Percentiles rank a stretch among this genome's conserved stretches.
phyloP scores from a whole-genome alignment of 2,329 filamentous ascomycete species.

The Trichoderma sp. region DNA sequence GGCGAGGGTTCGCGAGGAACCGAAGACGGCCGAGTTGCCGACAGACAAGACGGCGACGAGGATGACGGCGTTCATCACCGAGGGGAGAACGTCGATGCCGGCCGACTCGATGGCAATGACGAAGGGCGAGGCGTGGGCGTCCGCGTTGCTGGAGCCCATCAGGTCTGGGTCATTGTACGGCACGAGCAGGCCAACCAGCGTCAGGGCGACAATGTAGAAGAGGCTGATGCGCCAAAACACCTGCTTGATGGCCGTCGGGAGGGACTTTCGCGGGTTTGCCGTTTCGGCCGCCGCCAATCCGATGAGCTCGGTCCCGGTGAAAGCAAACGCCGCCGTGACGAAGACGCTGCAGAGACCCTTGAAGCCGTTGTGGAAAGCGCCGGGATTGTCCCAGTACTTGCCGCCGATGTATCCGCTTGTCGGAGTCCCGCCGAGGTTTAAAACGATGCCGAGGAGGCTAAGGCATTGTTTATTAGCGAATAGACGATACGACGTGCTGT shows the following conservation, averaged over 20 bases:
- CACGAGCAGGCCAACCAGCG: conserved; percentile 78
- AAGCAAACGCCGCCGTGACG: conserved; percentile 73
- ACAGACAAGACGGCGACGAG: conserved; percentile 87
- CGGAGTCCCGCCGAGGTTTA: conserved; percentile 78
- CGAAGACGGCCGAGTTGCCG: conserved; percentile 87
- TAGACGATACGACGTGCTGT: too few relatives aligned
- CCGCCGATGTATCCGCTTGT: conserved; percentile 75
- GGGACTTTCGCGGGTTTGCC: conserved; percentile 71
- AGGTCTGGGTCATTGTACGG: conserved; percentile 67
- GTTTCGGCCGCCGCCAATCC: conserved; percentile 76
- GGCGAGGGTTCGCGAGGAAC: conserved; percentile 83
- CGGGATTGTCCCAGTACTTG: conserved; percentile 71
- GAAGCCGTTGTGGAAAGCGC: conserved; percentile 78
- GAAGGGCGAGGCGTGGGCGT: conserved; percentile 80
- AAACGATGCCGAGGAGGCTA: conserved; percentile 78
- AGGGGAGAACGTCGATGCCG: conserved; percentile 75
- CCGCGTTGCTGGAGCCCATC: conserved; percentile 55
- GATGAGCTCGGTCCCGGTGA: conserved; percentile 72
- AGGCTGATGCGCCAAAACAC: conserved; percentile 92
- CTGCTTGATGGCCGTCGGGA: conserved; percentile 86
- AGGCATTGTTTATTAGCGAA: neutral
- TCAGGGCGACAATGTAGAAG: conserved; percentile 83
- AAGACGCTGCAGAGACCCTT: conserved; percentile 78
- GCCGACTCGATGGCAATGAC: conserved; percentile 88
- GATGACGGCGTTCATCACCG: conserved; percentile 90